A percentile compares a stretch with the other conserved stretches of the same genome.
Evolutionary conservation across 495 filamentous ascomycete genomes (phyloP).

Genomic region (Podospora tetraspora): DNA sequence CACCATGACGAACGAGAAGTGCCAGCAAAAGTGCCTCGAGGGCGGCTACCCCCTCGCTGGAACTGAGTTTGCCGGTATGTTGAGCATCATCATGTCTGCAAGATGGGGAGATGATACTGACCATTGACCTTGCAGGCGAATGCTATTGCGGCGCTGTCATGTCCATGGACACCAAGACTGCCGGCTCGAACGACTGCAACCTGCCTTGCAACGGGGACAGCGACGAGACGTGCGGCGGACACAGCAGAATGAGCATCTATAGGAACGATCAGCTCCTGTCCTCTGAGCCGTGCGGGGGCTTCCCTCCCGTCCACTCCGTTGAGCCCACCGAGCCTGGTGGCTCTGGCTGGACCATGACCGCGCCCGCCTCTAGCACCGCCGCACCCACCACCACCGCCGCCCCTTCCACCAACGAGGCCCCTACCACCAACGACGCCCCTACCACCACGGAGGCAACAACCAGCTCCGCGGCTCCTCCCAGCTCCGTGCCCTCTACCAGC

Average conservation of each 20-base stretch:
- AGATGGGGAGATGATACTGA: conserved; percentile 6
- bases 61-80: conserved; percentile 45
- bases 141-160: conserved; percentile 46
- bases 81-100: conserved; percentile 8
- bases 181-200: conserved; percentile 37
- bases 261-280: conserved; percentile 39
- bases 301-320: conserved; percentile 23
- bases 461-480: neutral
- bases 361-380: conserved; percentile 11
- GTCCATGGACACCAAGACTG: conserved; percentile 42
- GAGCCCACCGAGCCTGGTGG: neutral
- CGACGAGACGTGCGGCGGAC: conserved; percentile 43
- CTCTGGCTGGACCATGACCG: neutral
- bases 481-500: neutral
- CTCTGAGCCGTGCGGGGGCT: conserved; percentile 41
- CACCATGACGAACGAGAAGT: conserved; percentile 41
- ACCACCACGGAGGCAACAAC: conserved; percentile 3
- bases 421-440: conserved; percentile 22
- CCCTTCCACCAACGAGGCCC: conserved; percentile 12
- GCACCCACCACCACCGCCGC: conserved; percentile 16
- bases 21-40: conserved; percentile 42
- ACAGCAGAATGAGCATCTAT: conserved; percentile 41
- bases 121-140: conserved; percentile 20
- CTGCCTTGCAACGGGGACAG: conserved; percentile 47
- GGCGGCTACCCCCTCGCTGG: conserved; percentile 48